phyloP scores from a whole-genome alignment of 1,139 yeast genomes.

The Kodamaea ohmeri region DNA sequence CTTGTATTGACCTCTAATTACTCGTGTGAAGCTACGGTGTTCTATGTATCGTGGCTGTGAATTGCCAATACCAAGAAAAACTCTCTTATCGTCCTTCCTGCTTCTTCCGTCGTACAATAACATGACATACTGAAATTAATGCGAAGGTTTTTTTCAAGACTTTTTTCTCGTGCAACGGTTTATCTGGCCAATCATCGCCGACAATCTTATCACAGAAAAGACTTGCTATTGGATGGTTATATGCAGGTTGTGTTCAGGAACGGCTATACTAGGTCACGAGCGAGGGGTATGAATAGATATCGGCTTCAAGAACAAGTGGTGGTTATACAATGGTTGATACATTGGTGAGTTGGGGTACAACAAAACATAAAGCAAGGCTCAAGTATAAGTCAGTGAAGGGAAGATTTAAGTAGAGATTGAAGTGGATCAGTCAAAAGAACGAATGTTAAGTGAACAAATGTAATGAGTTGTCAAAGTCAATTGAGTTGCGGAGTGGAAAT shows the following conservation, averaged over 20 bases:
- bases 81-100: not conserved
- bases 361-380: no score
- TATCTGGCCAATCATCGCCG: constrained; percentile 7
- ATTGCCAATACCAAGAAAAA: constrained; percentile 4
- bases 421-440: no score
- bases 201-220: constrained; percentile 4
- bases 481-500: no score
- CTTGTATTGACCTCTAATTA: no score
- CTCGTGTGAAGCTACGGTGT: not conserved
- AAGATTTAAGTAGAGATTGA: no score
- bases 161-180: constrained; percentile 7
- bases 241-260: constrained; percentile 1
- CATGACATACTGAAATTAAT: constrained; percentile 4
- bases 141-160: constrained; percentile 3
- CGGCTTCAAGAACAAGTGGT: not conserved
- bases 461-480: no score
- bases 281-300: not conserved
- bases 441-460: no score
- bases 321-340: no score
- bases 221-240: constrained; percentile 2
- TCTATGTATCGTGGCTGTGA: not conserved
- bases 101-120: constrained; percentile 1
- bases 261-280: not conserved
- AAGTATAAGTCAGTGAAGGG: no score
- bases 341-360: no score